These are phyloP conservation scores for Trametes sp. DNA, from an alignment of 1,284 basidiomycete species.

Conservation along the genomic window DNA sequence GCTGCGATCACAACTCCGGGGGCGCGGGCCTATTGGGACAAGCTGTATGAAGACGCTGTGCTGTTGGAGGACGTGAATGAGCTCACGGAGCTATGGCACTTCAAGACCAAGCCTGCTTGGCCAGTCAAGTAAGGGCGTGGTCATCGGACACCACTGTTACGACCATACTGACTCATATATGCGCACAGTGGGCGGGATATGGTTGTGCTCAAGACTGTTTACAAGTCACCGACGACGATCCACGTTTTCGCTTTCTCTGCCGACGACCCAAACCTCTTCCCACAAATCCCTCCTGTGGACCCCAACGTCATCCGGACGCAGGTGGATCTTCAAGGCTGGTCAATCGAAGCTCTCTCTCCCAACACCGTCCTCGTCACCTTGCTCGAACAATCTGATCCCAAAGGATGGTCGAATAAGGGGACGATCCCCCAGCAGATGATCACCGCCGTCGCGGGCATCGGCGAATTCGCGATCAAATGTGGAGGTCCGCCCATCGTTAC, in stretches of 20 bases:
- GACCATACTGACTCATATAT: background rate
- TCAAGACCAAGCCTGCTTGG: slow-evolving; percentile 90
- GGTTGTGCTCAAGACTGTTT: slow-evolving; percentile 92
- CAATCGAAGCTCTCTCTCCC: slow-evolving; percentile 94
- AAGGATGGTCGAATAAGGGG: slow-evolving; percentile 97
- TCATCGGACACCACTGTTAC: background rate
- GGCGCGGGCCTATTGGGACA: slow-evolving; percentile 89
- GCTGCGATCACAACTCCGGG: slow-evolving; percentile 87
- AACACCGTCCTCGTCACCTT: slow-evolving; percentile 95
- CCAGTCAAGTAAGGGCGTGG: slow-evolving; percentile 83
- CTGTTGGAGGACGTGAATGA: slow-evolving; percentile 93
- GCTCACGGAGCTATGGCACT: slow-evolving; percentile 92
- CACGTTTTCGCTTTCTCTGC: slow-evolving; percentile 97
- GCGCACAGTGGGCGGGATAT: slow-evolving; percentile 83
- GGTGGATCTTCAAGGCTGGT: slow-evolving; percentile 96
- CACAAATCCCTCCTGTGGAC: slow-evolving; percentile 75
- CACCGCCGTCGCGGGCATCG: slow-evolving; percentile 84
- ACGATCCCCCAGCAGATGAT: slow-evolving; percentile 95
- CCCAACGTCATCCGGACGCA: slow-evolving; percentile 90
- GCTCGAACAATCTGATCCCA: slow-evolving; percentile 96
- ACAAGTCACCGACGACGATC: slow-evolving; percentile 95
- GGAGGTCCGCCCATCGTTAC: slow-evolving; percentile 94
- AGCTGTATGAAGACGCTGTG: slow-evolving; percentile 84
- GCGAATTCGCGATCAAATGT: slow-evolving; percentile 94
- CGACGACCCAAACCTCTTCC: slow-evolving; percentile 88